phyloP scores from a whole-genome alignment of 1,139 yeast genomes.

The Saccharomyces hybrid region DNA sequence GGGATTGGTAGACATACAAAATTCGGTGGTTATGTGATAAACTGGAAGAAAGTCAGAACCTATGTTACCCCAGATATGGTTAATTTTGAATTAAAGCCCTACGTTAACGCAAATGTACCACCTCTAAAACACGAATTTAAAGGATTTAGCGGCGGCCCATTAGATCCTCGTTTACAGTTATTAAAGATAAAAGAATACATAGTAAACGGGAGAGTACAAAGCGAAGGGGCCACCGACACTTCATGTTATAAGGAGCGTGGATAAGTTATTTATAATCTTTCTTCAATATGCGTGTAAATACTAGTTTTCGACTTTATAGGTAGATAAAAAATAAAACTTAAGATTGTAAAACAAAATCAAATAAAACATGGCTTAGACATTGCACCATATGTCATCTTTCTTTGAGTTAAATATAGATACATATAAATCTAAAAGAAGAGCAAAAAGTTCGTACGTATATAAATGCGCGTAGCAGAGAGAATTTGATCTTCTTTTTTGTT shows the following conservation, averaged over 20 bases:
- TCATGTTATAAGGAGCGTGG: conserved; percentile 29
- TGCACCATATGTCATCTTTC: neutral
- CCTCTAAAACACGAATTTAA: conserved; percentile 57
- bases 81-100: conserved; percentile 53
- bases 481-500: neutral
- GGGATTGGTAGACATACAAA: conserved; percentile 81
- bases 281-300: neutral
- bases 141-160: conserved; percentile 66
- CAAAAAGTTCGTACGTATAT: neutral
- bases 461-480: neutral
- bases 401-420: neutral
- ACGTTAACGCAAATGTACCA: conserved; percentile 67
- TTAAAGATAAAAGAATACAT: conserved; percentile 69
- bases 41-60: conserved; percentile 84
- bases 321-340: neutral
- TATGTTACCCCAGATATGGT: conserved; percentile 69
- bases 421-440: neutral
- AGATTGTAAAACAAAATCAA: neutral
- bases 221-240: conserved; percentile 22
- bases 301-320: neutral
- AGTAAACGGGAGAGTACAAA: conserved; percentile 47
- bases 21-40: conserved; percentile 65
- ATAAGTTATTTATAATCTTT: conserved; percentile 6
- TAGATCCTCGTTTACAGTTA: conserved; percentile 67
- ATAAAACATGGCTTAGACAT: neutral